Evolutionary conservation across 345 rosid species (phyloP), one percentile per base, ranked within the genome.

Genomic region (Murraya koenigii): DNA sequence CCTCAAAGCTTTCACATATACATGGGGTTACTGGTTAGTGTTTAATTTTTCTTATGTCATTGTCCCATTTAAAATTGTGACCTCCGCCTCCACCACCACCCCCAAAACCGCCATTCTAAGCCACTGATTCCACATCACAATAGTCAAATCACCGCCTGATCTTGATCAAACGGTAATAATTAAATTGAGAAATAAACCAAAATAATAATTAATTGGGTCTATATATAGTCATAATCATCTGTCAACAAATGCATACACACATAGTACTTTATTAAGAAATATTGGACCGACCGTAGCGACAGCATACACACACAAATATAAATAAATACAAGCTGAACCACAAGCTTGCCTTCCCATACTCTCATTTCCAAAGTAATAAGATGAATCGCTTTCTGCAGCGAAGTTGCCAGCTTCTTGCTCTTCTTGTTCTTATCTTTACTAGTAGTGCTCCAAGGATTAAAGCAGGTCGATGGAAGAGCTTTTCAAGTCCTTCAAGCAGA

Each of bases 381-480:
- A 78, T 78, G 81, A 78, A 64, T 52, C 71, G 10, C 32, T 78
- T 72, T 62, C n/a, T n/a, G n/a, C 68, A 69, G 52, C 26, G 9
- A 65, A 20, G 36, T 65, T 20, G 14, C 36, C 33, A 13, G 28
- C 23, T 60, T 11, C 55, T 54, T 39, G 39, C 56, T 56, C 28
- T 72, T 62, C n/a, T 72, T 26, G 35, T 69, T 5, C 30, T 74
- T 33, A 20, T 49, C 23, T 47, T 26, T 52, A 52, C 22, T 17
- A 52, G 6, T 6, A 15, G 6, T 23, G 25, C 76, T 72, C 67
- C 73, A 2, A 70, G 49, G 20, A 71, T 68, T 38, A 35, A 71
- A 1, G 81, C 81, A 23, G 35, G 26, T 36, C 69, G 72, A 25
- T 65, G 41, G 44, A 78, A 41, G 47, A 60, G 56, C 54, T 78